Evolutionary conservation across 208 protist species (phyloP), one percentile per base, ranked within the genome.

Genomic region (Wallacemonas sp.): DNA sequence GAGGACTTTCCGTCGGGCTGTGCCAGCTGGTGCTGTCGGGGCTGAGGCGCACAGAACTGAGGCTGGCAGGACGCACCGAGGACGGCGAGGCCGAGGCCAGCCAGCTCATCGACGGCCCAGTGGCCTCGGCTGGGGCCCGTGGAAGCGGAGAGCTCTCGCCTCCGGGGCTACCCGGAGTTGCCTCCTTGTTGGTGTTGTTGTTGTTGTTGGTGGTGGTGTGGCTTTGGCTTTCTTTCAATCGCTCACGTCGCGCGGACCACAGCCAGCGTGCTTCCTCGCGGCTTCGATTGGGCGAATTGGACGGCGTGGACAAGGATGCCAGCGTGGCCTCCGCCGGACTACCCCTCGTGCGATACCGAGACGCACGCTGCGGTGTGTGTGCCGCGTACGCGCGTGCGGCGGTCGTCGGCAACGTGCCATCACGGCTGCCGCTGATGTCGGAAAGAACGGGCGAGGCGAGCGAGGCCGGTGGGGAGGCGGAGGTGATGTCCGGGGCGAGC

Each of bases 261-360:
- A 59, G 20, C 52, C 52, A 59, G 8, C 52, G 52, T n/a, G 52
- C 52, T 28, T 59, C 31, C 20, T 59, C 52, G 5, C 7, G 32
- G 20, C 52, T 59, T 20, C 22, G 52, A n/a, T 39, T 59, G 3
- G 49, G 25, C 11, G 49, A 57, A 7, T 10, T 28, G 12, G 49
- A 33, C n/a, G 49, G 49, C 20, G 49, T 36, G 25, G 52, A 26
- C 29, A 23, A 59, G 16, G 29, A 25, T 3, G 22, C 10, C 12
- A 32, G 11, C 48, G 48, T 16, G 7, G 26, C 11, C 48, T 5
- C 20, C 26, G n/a, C 3, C 44, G 44, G 5, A 18, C 44, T 3
- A 39, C 18, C 20, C n/a, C n/a, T n/a, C n/a, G n/a, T n/a, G n/a
- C n/a, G n/a, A n/a, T n/a, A n/a, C n/a, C n/a, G n/a, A n/a, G n/a